Evolutionary conservation across 202 grass and related monocot genomes (phyloP), one percentile per base, ranked within the genome.

Genomic region (Hordeum pubiflorum): DNA sequence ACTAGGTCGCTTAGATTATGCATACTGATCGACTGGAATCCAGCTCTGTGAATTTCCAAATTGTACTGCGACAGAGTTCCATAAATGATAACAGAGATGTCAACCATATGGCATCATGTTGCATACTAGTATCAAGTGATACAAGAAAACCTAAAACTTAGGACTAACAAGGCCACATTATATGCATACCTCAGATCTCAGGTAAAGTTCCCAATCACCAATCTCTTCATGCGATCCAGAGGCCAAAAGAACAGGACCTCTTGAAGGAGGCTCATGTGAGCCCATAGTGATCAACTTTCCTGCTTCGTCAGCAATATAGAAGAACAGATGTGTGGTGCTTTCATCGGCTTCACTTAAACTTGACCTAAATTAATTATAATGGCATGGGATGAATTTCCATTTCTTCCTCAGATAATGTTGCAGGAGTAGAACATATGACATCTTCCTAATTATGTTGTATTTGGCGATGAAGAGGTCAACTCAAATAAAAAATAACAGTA

Each of bases 1-100:
- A 98, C 90, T 85, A 95, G 85, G 48, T 98, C 88, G 27, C 90
- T 93, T 77, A 98, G 85, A 90, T 95, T 98, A 75, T 98, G 92
- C 96, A 98, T 95, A 75, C 77, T 93, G 80, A 10, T 79, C 73
- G 92, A 89, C 93, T 76, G 94, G 85, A 93, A 98, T 75, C 96
- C 96, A 78, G 90, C 85, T 82, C 85, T 86, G 67, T 90, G 90
- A 58, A 93, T 86, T 80, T 98, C 90, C 68, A 91, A 75, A 74
- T 86, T 87, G 38, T 90, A 90, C 92, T 98, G 90, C 58, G 63
- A 89, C 3, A 79, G 52, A 52, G 39, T 69, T 79, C 2, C 23
- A 50, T 32, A 23, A 38, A 69, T 6, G 75, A 60, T 11, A 63
- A 84, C 55, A 86, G 78, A 81, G 58, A 66, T 63, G 32, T 72